These are phyloP conservation scores for Ceratocystis destructans DNA, from an alignment of 2,329 filamentous ascomycete genomes.

Conservation along the genomic window DNA sequence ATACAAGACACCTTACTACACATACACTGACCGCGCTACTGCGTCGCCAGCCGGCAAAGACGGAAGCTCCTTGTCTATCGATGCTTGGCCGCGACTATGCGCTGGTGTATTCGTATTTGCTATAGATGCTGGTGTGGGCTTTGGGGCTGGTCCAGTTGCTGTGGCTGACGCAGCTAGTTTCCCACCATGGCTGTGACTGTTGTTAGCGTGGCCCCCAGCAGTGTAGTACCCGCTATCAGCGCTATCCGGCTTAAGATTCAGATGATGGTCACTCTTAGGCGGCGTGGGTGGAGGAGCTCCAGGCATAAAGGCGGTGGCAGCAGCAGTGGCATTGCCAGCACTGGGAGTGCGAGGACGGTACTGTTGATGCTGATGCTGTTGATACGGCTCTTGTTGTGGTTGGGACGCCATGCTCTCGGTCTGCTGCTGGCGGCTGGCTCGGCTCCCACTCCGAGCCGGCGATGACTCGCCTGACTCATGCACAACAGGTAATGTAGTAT, in stretches of 20 bases:
- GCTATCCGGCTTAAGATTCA: conserved; percentile 34
- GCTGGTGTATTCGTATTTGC: too few relatives aligned
- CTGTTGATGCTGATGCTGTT: neutral
- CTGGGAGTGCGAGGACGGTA: conserved; percentile 31
- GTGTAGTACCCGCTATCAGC: conserved; percentile 36
- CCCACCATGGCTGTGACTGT: neutral
- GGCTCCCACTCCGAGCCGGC: conserved; percentile 45
- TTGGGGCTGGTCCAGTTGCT: neutral
- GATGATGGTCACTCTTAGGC: conserved; percentile 30
- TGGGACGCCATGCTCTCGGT: neutral
- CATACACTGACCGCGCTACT: conserved; percentile 14
- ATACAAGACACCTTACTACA: conserved; percentile 8
- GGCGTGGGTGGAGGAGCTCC: conserved; percentile 32
- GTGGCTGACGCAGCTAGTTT: neutral
- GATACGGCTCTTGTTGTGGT: neutral
- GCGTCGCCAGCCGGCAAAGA: conserved; percentile 34
- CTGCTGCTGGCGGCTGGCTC: conserved; percentile 32
- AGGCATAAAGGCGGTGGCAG: conserved; percentile 25
- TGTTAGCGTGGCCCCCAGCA: neutral
- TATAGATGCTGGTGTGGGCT: neutral
- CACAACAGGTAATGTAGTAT: conserved; percentile 59
- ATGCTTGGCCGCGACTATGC: conserved; percentile 31
- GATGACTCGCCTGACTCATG: conserved; percentile 74
- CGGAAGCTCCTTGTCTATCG: conserved; percentile 47
- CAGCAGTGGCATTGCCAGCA: too few relatives aligned